These are phyloP conservation scores for Hibiscus trionum DNA, from an alignment of 345 rosid species.

Conservation along the genomic window DNA sequence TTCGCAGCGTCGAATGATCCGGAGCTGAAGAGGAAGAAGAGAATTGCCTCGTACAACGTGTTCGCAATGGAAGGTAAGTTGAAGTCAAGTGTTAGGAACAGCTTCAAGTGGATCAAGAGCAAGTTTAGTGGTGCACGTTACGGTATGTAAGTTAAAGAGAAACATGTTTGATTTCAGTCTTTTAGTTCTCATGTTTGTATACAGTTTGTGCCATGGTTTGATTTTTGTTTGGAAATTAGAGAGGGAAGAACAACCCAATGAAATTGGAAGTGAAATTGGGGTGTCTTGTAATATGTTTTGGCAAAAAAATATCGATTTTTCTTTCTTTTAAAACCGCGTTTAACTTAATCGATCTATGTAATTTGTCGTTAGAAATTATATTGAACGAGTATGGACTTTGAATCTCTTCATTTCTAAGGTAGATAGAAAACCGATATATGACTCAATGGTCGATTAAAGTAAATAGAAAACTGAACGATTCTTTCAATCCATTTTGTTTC, in stretches of 20 bases:
- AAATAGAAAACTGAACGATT: too few species aligned
- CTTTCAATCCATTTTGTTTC: too few species aligned
- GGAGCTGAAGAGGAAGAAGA: conserved; percentile 77
- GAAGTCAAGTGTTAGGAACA: conserved; percentile 59
- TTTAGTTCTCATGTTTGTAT: neutral
- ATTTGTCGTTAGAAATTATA: neutral
- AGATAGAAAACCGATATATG: too few species aligned
- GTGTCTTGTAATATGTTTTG: neutral
- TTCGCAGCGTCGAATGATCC: conserved; percentile 56
- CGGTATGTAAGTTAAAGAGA: conserved; percentile 20
- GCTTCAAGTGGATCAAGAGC: conserved; percentile 95
- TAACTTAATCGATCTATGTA: neutral
- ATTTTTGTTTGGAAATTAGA: neutral
- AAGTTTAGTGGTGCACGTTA: conserved; percentile 48
- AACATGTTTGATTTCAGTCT: neutral
- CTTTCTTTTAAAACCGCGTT: neutral
- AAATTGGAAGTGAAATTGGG: neutral
- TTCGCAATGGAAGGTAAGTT: conserved; percentile 65
- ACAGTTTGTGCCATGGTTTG: neutral
- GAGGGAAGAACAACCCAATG: neutral
- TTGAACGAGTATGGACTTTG: neutral
- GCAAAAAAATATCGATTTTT: neutral
- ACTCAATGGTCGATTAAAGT: too few species aligned
- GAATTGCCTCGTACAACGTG: conserved; percentile 73
- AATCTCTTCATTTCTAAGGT: neutral